Evolutionary conservation across 2,329 filamentous ascomycete species (phyloP), one percentile per base, ranked within the genome.

Genomic region (Paracamarosporium sp.): DNA sequence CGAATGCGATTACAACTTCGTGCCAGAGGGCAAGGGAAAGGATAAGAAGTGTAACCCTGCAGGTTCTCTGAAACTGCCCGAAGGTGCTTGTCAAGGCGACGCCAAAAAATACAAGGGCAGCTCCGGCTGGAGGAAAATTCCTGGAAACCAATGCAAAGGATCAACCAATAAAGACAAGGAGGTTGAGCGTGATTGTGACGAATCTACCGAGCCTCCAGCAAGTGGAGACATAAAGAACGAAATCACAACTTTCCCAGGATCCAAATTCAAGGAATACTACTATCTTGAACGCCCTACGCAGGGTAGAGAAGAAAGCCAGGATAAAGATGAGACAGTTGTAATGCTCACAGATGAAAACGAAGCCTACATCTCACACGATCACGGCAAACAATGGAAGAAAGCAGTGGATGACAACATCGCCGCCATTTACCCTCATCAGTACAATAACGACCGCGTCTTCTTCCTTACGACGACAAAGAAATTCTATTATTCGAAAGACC

Each of bases 1-100:
- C 74, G 95, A 99, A 78, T 99, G 95, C 75, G 94, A 98, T 73
- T 97, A 91, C 82, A 96, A 96, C 76, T 98, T 97, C 73, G 81
- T 88, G 57, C 86, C 72, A 8, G 59, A 62, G 20, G 71, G 72
- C 22, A 57, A 67, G 33, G 74, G 70, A 43, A 71, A 72, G 38
- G 87, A 94, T 60, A 83, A 85, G 51, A 83, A 89, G 60, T 98
- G 95, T 73, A 82, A 87, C 24, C 83, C 85, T 7, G 85, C 83
- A 25, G 88, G 86, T 0, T 80, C 85, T 3, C 75, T 96, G 41
- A 74, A 82, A 2, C 80, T 87, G 1, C 93, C 93, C 0, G 84
- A 90, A 45, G 91, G 87, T 7, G 84, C 86, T 27, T 99, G 95
- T 77, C 86, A 90, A 70, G 84, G 87, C 40, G 81, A 85, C 3